phyloP scores from a whole-genome alignment of 768 basidiomycete species.

The Lanmaoa rubissima region DNA sequence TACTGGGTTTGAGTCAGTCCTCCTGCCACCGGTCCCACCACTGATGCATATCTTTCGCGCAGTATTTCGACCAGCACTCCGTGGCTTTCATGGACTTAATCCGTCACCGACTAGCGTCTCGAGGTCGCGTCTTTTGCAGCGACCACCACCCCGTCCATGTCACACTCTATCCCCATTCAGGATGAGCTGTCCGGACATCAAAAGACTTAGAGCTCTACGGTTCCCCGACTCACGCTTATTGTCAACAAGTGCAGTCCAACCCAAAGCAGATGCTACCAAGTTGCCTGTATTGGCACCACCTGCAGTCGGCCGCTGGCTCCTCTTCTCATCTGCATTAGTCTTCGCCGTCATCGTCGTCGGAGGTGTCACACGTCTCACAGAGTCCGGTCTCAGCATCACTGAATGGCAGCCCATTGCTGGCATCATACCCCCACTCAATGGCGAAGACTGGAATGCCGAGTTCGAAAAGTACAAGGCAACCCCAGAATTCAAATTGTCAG shows the following conservation, averaged over 20 bases:
- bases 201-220: conserved; percentile 6
- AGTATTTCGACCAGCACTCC: conserved; percentile 15
- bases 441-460: conserved; percentile 78
- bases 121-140: conserved; percentile 10
- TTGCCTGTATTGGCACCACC: conserved; percentile 64
- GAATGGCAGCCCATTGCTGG: conserved; percentile 97
- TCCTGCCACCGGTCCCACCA: not conserved
- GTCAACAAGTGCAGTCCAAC: conserved; percentile 33
- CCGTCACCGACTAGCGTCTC: conserved; percentile 1
- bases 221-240: conserved; percentile 38
- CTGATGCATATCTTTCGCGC: conserved; percentile 25
- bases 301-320: conserved; percentile 80
- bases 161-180: conserved; percentile 6
- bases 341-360: conserved; percentile 94
- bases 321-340: conserved; percentile 80
- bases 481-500: conserved; percentile 94
- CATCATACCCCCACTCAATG: conserved; percentile 75
- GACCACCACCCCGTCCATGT: not conserved
- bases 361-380: conserved; percentile 93
- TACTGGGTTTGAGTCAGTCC: not conserved
- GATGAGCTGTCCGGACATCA: not conserved
- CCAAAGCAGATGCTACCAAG: conserved; percentile 21
- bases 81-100: conserved; percentile 4
- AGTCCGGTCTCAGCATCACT: conserved; percentile 96
- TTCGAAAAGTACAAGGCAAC: conserved; percentile 94